Evolutionary conservation across 306 rosid species (phyloP).

Genomic region (Adenanthera pavonina): DNA sequence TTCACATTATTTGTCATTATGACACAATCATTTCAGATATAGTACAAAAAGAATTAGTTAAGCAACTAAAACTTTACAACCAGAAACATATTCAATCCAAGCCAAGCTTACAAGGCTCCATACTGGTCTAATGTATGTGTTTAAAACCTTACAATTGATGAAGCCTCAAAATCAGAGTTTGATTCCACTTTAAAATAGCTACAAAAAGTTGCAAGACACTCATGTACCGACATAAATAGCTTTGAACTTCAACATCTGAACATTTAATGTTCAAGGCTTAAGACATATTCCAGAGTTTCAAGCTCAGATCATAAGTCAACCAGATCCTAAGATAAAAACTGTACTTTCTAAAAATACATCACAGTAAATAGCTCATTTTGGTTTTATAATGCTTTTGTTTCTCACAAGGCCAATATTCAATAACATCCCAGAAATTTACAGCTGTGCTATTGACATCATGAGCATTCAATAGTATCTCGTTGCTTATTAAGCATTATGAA

Average conservation of each 20-base stretch:
- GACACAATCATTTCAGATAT: not conserved
- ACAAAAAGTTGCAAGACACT: constrained; percentile 24
- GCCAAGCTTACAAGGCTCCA: constrained; percentile 32
- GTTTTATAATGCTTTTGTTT: not conserved
- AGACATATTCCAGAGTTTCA: constrained; percentile 8
- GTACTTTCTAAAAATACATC: not conserved
- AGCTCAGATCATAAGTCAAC: constrained; percentile 4
- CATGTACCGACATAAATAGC: constrained; percentile 22
- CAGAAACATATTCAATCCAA: constrained; percentile 36
- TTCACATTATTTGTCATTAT: constrained; percentile 28
- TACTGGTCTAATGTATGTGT: constrained; percentile 1
- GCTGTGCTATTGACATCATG: constrained; percentile 14
- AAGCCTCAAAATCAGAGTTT: constrained; percentile 12
- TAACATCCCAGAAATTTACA: not conserved
- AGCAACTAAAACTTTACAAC: constrained; percentile 36
- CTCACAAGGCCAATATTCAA: constrained; percentile 16
- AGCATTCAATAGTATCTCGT: constrained; percentile 16
- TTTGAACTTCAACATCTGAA: constrained; percentile 2
- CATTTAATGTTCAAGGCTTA: not conserved
- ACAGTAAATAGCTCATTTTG: constrained; percentile 6
- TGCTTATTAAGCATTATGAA: constrained; percentile 21
- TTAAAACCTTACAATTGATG: constrained; percentile 8
- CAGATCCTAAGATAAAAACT: constrained; percentile 11
- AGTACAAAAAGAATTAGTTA: not conserved
- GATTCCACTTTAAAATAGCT: constrained; percentile 16